These are phyloP conservation scores for Fusarium ramigenum DNA, from an alignment of 2,329 filamentous ascomycete species.

Conservation along the genomic window DNA sequence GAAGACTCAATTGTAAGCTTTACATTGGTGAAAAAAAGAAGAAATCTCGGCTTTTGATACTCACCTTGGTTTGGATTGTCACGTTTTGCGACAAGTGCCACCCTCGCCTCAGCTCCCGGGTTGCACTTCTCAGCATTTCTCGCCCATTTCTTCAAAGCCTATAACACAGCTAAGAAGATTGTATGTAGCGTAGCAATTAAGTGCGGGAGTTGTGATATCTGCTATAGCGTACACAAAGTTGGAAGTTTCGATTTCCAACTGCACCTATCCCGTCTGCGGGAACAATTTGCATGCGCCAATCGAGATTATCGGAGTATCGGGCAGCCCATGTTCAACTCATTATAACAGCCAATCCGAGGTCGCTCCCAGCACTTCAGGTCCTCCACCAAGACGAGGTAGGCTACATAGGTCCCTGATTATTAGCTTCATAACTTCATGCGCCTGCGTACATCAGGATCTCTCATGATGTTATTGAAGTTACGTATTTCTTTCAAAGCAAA, in stretches of 20 bases:
- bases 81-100: slow-evolving; percentile 40
- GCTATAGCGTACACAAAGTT: background rate
- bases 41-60: slow-evolving; percentile 2
- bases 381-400: background rate
- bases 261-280: background rate
- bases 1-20: slow-evolving; percentile 20
- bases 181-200: background rate
- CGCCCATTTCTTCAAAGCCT: slow-evolving; percentile 45
- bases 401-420: background rate
- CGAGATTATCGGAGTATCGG: slow-evolving; percentile 31
- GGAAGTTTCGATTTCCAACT: background rate
- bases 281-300: slow-evolving; percentile 41
- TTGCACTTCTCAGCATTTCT: slow-evolving; percentile 50
- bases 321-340: background rate
- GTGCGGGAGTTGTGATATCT: background rate
- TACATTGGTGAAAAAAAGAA: background rate
- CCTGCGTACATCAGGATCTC: background rate
- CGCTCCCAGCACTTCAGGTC: background rate
- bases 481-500: background rate
- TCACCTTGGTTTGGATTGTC: slow-evolving; percentile 37
- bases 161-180: background rate
- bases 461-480: background rate
- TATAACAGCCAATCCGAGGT: slow-evolving; percentile 9
- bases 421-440: background rate
- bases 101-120: slow-evolving; percentile 45